Base-by-base conservation (phyloP, 179 eudicot species). In the Nepenthes alata region DNA sequence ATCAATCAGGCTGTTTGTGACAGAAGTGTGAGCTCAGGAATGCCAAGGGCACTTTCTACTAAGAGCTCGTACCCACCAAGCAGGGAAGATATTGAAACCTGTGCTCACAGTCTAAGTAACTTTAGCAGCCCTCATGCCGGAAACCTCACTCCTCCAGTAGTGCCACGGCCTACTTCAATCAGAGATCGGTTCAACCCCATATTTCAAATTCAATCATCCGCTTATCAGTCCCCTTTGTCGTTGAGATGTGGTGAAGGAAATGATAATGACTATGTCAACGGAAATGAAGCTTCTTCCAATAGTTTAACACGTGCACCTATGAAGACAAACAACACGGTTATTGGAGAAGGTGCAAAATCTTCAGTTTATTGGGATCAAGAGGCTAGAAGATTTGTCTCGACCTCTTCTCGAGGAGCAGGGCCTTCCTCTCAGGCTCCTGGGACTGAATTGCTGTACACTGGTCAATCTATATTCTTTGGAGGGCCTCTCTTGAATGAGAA, bases 341-440 rank as follows among this genome's bases (percentile, higher is more conserved):
- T 47, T 3, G 59, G 56, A 25, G 87, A 73, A 52, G 67, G 62
- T 47, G 35, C 70, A 25, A 86, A 77, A 51, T 68, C 84, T 2
- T 80, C 88, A 2, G 91, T 90, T 44, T 80, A 65, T 60, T 90
- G 95, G 95, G 95, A 87, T 65, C 86, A 82, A 35, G 86, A 83
- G 74, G 95, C 95, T 0, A 95, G 95, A 45, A 77, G 95, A 15
- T 90, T 87, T 50, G 88, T 90, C 11, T 87, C 97, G 10, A 70
- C 86, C 5, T 73, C 75, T 14, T 64, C 76, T 36, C 67, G 58
- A 3, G 74, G 81, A 54, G 75, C 75, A 53, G 64, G 83, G 13
- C 72, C 85, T 37, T 70, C 85, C 39, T 69, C 78, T 5, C 70
- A 54, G 35, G 67, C 48, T 14, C 66, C 85, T 16, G 78, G 84